Evolutionary conservation across 805 yeast genomes (phyloP).

Genomic region (Candida takata): DNA sequence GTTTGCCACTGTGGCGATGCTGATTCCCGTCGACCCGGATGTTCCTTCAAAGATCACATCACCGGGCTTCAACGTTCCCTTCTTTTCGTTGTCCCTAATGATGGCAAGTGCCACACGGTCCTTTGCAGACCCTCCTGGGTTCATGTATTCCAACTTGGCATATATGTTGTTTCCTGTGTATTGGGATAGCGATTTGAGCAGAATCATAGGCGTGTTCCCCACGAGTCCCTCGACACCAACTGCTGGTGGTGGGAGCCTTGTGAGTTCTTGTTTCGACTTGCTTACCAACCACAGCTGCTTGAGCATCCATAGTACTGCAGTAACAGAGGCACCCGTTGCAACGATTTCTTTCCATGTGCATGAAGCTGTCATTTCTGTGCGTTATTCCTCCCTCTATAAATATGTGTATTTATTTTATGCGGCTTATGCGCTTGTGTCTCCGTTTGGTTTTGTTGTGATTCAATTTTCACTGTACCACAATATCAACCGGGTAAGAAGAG

Average conservation of each 20-base stretch:
- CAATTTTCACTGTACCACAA: no score
- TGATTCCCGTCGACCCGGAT: constrained; percentile 94
- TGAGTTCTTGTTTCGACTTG: constrained; percentile 5
- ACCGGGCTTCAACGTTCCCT: constrained; percentile 50
- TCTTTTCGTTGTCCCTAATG: constrained; percentile 56
- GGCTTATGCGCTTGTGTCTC: no score
- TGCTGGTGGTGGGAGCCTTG: constrained; percentile 26
- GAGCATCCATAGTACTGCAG: constrained; percentile 10
- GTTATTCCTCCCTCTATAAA: no score
- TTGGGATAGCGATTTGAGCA: constrained; percentile 60
- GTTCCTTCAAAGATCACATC: constrained; percentile 91
- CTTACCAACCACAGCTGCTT: no score
- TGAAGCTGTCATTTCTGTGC: no score
- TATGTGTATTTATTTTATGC: no score
- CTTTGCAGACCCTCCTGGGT: constrained; percentile 95
- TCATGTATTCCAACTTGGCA: constrained; percentile 78
- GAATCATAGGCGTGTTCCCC: constrained; percentile 85
- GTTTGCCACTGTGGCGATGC: constrained; percentile 83
- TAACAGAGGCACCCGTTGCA: constrained; percentile 18
- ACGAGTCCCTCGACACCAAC: constrained; percentile 72
- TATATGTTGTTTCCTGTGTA: constrained; percentile 75
- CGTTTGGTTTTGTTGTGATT: no score
- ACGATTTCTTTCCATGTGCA: constrained; percentile 22
- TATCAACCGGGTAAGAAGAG: no score
- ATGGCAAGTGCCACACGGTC: constrained; percentile 90